Percentiles rank a stretch among this genome's conserved stretches.
Conservation (phyloP, 2,329 filamentous ascomycete species). For the Aspergillus melleus region DNA sequence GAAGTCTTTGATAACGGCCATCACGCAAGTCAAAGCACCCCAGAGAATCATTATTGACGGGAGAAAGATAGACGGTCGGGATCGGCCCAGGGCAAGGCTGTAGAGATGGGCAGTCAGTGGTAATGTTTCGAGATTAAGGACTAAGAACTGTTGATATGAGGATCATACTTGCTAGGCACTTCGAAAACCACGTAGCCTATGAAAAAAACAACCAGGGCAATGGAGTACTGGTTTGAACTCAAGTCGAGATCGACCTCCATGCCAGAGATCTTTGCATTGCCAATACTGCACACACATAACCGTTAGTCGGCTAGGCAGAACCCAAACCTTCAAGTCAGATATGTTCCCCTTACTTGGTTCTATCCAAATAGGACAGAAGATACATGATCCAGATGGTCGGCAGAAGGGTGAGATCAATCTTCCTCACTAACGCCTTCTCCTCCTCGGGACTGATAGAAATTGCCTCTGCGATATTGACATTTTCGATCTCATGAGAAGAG, state of each 20-base stretch:
- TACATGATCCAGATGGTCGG: constrained; percentile 55
- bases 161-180: constrained; percentile 36
- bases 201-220: constrained; percentile 57
- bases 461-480: constrained; percentile 11
- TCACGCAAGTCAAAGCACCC: constrained; percentile 52
- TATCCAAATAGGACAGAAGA: constrained; percentile 47
- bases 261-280: constrained; percentile 28
- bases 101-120: not conserved
- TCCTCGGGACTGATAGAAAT: constrained; percentile 27
- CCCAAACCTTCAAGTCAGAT: not conserved
- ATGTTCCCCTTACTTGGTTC: constrained; percentile 19
- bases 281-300: constrained; percentile 14
- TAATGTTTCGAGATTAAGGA: too few species aligned
- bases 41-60: constrained; percentile 56
- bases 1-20: constrained; percentile 52
- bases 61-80: constrained; percentile 53
- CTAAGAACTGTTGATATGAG: not conserved
- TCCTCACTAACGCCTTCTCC: constrained; percentile 47
- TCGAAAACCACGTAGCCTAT: constrained; percentile 55
- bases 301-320: not conserved
- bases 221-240: constrained; percentile 49
- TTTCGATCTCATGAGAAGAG: constrained; percentile 19
- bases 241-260: constrained; percentile 22
- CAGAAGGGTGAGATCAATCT: constrained; percentile 47
- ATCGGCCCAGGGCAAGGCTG: constrained; percentile 49